Base-by-base conservation (phyloP, 1,284 basidiomycete species). In the Leccinum griseonigrum region DNA sequence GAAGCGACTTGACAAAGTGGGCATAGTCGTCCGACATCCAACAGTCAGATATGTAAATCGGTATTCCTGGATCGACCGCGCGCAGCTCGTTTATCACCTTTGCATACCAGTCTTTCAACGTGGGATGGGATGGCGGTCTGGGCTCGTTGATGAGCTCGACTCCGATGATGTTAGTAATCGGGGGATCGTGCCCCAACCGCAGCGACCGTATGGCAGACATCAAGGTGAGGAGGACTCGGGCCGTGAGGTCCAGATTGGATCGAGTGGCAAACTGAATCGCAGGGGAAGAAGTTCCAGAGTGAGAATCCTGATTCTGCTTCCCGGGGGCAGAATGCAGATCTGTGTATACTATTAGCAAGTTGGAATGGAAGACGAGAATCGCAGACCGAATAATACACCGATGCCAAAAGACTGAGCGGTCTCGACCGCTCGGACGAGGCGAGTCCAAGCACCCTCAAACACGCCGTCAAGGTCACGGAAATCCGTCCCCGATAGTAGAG, bases 71-170 rank as follows among this genome's bases (percentile, higher is more conserved):
- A 60, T 86, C 83, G 59, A 88, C 70, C 1, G 70, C 56, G 13
- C 85, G 85, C 4, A 95, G 72, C 14, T 82, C 78, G 29, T 75
- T 70, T 60, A 94, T 83, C 1, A 87, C 85, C 4, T 79, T 71
- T 18, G 79, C 73, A 71, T 94, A 94, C 87, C 90, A 94, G 22
- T 73, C 73, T 66, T 84, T 79, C 13, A 94, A 78, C 1, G 75
- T 75, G 26, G 76, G 61, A 68, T 83, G 77, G 6, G 77, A 78
- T 6, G 82, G 71, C 40, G 85, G 84, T 18, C 78, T 76, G 2
- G 94, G 94, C 73, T 96, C 94, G 73, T 96, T 96, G 52, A 95
- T 78, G 3, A 96, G 79, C 72, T 95, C 90, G 56, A 96, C 79
- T 6, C 93, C 94, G 50, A 94, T 81, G 29, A 95, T 76, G 70